These are phyloP conservation scores for Sporothrix curviconia DNA, from an alignment of 2,329 filamentous ascomycete species.

Conservation along the genomic window DNA sequence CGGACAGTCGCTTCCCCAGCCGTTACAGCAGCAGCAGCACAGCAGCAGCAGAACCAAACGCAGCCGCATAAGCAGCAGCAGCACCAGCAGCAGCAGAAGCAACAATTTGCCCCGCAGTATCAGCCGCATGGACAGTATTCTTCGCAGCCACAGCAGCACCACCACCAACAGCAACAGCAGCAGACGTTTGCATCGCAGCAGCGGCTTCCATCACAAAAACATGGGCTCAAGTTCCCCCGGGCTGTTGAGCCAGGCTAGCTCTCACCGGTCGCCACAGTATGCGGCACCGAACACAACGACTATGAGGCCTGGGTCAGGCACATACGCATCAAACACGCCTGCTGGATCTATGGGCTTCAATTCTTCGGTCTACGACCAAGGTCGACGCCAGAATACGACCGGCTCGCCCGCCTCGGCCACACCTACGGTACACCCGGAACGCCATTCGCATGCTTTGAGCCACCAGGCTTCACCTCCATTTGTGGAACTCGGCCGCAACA, in stretches of 20 bases:
- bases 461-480: conserved; percentile 20
- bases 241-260: conserved; percentile 8
- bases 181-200: conserved; percentile 22
- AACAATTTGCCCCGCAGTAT: conserved; percentile 14
- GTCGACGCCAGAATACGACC: conserved; percentile 13
- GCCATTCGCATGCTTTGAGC: conserved; percentile 4
- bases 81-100: conserved; percentile 18
- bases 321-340: conserved; percentile 7
- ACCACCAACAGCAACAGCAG: too few species aligned
- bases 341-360: conserved; percentile 14
- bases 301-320: neutral
- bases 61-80: conserved; percentile 16
- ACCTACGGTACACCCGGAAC: conserved; percentile 12
- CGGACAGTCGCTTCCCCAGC: conserved; percentile 14
- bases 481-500: conserved; percentile 18
- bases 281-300: neutral
- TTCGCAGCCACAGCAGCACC: conserved; percentile 11
- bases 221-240: conserved; percentile 15
- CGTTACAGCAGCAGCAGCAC: conserved; percentile 15
- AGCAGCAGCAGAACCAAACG: conserved; percentile 16
- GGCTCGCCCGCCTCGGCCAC: conserved; percentile 16
- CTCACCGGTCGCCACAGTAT: conserved; percentile 19
- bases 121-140: conserved; percentile 9
- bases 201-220: conserved; percentile 22
- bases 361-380: conserved; percentile 15